These are phyloP conservation scores for Rhododendron williamsianum DNA, from an alignment of 148 eudicot genomes.

Conservation along the genomic window DNA sequence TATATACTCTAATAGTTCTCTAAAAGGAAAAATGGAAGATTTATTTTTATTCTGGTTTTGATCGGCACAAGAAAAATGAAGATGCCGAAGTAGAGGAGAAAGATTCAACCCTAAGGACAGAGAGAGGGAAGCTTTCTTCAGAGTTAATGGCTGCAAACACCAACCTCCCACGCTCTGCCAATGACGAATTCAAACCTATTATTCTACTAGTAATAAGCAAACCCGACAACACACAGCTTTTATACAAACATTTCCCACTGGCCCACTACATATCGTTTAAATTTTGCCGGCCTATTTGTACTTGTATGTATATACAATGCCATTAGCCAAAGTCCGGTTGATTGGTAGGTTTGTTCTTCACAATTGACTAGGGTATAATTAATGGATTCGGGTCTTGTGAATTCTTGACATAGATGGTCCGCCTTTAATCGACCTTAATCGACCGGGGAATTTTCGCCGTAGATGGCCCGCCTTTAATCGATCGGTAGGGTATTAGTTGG, in stretches of 20 bases:
- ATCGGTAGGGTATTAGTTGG: too few species aligned
- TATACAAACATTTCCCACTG: neutral
- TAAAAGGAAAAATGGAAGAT: too few species aligned
- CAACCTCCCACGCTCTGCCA: neutral
- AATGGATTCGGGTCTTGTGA: too few species aligned
- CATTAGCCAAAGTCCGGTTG: too few species aligned
- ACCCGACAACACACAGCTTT: neutral
- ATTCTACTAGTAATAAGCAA: neutral
- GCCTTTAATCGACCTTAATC: too few species aligned
- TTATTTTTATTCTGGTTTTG: too few species aligned
- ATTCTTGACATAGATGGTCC: too few species aligned
- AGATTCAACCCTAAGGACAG: neutral
- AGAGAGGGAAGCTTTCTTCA: neutral
- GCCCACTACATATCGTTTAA: neutral
- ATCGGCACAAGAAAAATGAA: neutral
- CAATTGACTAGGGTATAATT: too few species aligned
- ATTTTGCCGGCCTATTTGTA: neutral
- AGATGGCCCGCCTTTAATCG: too few species aligned
- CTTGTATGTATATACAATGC: neutral
- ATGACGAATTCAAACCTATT: neutral
- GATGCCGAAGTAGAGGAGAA: neutral
- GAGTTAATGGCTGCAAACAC: neutral
- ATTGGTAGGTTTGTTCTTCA: too few species aligned
- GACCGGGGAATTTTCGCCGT: too few species aligned
- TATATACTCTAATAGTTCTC: too few species aligned